Percentiles rank a stretch among this genome's conserved stretches.
phyloP scores from a whole-genome alignment of 495 filamentous ascomycete genomes.

The Penicillium antarcticum region DNA sequence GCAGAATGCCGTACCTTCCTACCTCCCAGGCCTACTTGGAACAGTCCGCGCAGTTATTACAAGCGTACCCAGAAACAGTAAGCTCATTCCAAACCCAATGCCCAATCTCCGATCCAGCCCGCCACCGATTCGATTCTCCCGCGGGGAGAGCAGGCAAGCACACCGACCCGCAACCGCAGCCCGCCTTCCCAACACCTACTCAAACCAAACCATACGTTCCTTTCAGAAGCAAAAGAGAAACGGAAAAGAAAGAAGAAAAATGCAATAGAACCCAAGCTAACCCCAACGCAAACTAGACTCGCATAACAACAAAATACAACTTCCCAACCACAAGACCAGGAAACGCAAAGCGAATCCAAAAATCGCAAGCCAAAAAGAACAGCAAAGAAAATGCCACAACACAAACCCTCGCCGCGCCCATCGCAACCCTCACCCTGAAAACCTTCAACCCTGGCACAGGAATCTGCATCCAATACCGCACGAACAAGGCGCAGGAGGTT shows the following conservation, averaged over 20 bases:
- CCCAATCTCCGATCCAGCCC: neutral
- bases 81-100: conserved; percentile 12
- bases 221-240: neutral
- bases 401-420: conserved; percentile 28
- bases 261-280: conserved; percentile 3
- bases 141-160: neutral
- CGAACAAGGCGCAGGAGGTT: conserved; percentile 88
- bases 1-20: conserved; percentile 57
- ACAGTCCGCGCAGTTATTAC: conserved; percentile 58
- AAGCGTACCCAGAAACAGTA: conserved; percentile 64
- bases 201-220: neutral
- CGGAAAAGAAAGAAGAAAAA: conserved; percentile 4
- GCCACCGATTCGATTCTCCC: neutral
- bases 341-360: conserved; percentile 21
- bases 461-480: conserved; percentile 82
- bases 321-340: conserved; percentile 48
- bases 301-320: conserved; percentile 82
- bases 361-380: conserved; percentile 13
- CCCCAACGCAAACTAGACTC: conserved; percentile 49
- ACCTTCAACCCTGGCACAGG: conserved; percentile 84
- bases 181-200: neutral
- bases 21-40: conserved; percentile 61
- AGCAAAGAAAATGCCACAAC: conserved; percentile 19
- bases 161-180: conserved; percentile 1
- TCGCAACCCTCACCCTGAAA: conserved; percentile 76